A percentile compares a stretch with the other conserved stretches of the same genome.
These are phyloP conservation scores for Candida suzukii DNA, from an alignment of 805 yeast species.

Conservation along the genomic window DNA sequence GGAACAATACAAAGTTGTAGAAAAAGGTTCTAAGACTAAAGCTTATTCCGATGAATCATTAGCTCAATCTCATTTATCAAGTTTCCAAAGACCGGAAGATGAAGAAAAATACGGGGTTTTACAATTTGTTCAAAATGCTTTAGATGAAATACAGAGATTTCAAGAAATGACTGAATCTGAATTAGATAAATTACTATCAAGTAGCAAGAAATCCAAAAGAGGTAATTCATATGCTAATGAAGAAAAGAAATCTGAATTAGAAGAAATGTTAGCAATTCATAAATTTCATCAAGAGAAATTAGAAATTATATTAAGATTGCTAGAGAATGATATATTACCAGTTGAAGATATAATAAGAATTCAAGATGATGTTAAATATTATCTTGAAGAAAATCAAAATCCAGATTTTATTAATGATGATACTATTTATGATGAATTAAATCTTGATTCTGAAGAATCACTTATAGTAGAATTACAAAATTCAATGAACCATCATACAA, in stretches of 20 bases:
- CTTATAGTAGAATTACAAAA: conserved; percentile 24
- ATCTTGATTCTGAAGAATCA: conserved; percentile 44
- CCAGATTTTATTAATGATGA: conserved; percentile 94
- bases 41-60: conserved; percentile 54
- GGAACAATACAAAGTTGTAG: conserved; percentile 57
- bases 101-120: conserved; percentile 69
- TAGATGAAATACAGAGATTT: conserved; percentile 79
- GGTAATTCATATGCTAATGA: conserved; percentile 30
- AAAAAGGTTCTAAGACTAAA: conserved; percentile 48
- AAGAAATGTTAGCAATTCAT: conserved; percentile 65
- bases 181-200: conserved; percentile 40
- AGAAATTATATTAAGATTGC: conserved; percentile 65
- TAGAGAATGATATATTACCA: conserved; percentile 74
- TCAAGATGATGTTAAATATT: conserved; percentile 86
- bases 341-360: conserved; percentile 69
- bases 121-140: conserved; percentile 58
- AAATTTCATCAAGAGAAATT: conserved; percentile 71
- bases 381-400: conserved; percentile 88
- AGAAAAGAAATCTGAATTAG: conserved; percentile 49
- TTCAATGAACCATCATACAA: neutral
- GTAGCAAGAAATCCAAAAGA: conserved; percentile 51
- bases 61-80: conserved; percentile 13
- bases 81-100: conserved; percentile 54
- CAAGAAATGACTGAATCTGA: conserved; percentile 72
- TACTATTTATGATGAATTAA: conserved; percentile 83